Evolutionary conservation across 129 eudicot species (phyloP).

Genomic region (Arctium minus): DNA sequence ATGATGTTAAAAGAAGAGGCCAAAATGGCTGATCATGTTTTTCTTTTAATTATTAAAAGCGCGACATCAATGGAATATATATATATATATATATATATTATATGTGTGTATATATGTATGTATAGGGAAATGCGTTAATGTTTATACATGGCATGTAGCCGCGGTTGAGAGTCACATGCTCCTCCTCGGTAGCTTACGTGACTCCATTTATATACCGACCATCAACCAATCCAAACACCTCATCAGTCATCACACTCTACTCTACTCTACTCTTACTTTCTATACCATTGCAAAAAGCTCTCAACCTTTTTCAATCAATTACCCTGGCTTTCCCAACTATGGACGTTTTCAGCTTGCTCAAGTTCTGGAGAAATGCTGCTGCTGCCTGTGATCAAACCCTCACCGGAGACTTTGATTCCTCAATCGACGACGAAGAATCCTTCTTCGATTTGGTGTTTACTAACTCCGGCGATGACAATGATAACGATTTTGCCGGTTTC

Average conservation of each 20-base stretch:
- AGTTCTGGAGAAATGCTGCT: slow-evolving; percentile 58
- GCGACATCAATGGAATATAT: too few species aligned
- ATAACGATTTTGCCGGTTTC: neutral
- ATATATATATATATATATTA: too few species aligned
- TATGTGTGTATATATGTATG: neutral
- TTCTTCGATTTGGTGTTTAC: slow-evolving; percentile 70
- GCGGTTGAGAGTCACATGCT: slow-evolving; percentile 23
- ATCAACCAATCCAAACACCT: neutral
- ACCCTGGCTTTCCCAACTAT: slow-evolving; percentile 49
- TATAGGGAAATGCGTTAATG: slow-evolving; percentile 26
- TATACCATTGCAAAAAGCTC: slow-evolving; percentile 4
- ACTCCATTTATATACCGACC: slow-evolving; percentile 21
- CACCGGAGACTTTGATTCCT: slow-evolving; percentile 13
- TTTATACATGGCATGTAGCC: slow-evolving; percentile 37
- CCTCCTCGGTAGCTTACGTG: neutral
- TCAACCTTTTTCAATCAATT: slow-evolving; percentile 1
- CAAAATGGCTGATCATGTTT: too few species aligned
- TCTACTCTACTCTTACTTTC: neutral
- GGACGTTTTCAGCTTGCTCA: slow-evolving; percentile 58
- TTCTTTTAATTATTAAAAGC: too few species aligned
- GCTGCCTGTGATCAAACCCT: slow-evolving; percentile 9
- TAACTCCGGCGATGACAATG: slow-evolving; percentile 2
- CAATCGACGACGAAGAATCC: slow-evolving; percentile 59
- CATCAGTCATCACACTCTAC: neutral
- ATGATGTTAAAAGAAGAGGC: too few species aligned